Base-by-base conservation (phyloP, 768 basidiomycete genomes). In the Serendipita sp. region DNA sequence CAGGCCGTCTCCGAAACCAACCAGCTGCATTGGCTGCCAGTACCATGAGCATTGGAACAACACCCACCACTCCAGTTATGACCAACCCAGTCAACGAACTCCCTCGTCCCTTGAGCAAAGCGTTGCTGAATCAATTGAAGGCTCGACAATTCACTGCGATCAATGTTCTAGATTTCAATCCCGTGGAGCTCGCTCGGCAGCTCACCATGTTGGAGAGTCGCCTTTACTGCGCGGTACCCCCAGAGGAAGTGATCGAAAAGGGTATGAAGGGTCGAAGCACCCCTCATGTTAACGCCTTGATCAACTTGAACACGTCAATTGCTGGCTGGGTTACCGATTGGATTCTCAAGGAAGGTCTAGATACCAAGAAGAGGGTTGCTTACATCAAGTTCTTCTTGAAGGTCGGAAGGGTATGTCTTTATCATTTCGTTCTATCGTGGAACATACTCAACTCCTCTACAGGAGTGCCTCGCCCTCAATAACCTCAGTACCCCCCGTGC, bases 291-390 rank as follows among this genome's bases (percentile, higher is more conserved):
- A 87, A 83, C 72, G 87, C 88, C 27, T 85, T 98, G 67, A 86
- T 86, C 50, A 84, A 87, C 3, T 75, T 97, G 71, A 95, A 91
- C 71, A 98, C 93, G 13, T 83, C 86, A 63, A 86, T 97, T 68
- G 97, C 93, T 0, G 94, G 93, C 3, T 95, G 92, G 90, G 89
- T 97, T 34, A 87, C 93, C 6, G 95, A 98, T 75, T 86, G 87
- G 69, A 93, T 99, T 66, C 75, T 99, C 58, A 85, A 85, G 69
- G 95, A 99, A 75, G 80, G 78, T 62, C n/a, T 33, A 31, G 95
- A 98, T 74, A 81, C 84, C 68, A 93, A 91, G 79, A 89, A 85
- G 74, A 78, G 93, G 66, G 86, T 85, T 29, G 65, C 71, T 5
- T 70, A 94, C 66, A 79, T 95, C 70, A 93, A 93, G 74, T 94